Evolutionary conservation across 805 yeast genomes (phyloP).

Genomic region (Phaffomyces thermotolerans): DNA sequence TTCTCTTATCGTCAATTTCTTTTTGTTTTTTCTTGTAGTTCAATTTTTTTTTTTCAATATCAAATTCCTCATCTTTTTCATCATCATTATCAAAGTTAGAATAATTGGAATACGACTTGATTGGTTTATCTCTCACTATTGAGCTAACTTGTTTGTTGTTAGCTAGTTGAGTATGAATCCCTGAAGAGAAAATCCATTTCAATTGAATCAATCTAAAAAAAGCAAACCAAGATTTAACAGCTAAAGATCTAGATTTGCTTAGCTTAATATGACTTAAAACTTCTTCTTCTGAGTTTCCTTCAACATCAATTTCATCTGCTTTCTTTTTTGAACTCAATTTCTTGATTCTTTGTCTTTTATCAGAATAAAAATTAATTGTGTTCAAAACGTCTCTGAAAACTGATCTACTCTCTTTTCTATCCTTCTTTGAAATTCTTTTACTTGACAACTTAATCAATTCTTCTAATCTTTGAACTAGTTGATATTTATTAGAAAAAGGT

Average conservation of each 20-base stretch:
- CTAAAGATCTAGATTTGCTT: slow-evolving; percentile 22
- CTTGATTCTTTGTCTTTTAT: slow-evolving; percentile 29
- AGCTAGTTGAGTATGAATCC: slow-evolving; percentile 22
- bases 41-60: slow-evolving; percentile 6
- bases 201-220: slow-evolving; percentile 22
- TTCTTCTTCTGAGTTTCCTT: slow-evolving; percentile 9
- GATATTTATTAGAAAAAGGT: slow-evolving; percentile 50
- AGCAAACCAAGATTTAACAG: slow-evolving; percentile 24
- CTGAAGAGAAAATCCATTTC: slow-evolving; percentile 22
- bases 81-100: slow-evolving; percentile 9
- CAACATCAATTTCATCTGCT: slow-evolving; percentile 5
- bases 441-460: slow-evolving; percentile 44
- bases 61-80: slow-evolving; percentile 9
- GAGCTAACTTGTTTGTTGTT: slow-evolving; percentile 14
- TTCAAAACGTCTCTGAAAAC: slow-evolving; percentile 50
- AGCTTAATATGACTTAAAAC: slow-evolving; percentile 20
- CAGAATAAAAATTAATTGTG: slow-evolving; percentile 37
- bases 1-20: slow-evolving; percentile 18
- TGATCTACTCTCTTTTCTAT: slow-evolving; percentile 51
- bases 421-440: slow-evolving; percentile 53
- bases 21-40: slow-evolving; percentile 15
- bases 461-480: slow-evolving; percentile 33
- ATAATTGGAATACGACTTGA: slow-evolving; percentile 8
- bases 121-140: slow-evolving; percentile 18
- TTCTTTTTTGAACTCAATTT: slow-evolving; percentile 12